Evolutionary conservation across 257 asterid species (phyloP).

Genomic region (Penstemon newberryi): DNA sequence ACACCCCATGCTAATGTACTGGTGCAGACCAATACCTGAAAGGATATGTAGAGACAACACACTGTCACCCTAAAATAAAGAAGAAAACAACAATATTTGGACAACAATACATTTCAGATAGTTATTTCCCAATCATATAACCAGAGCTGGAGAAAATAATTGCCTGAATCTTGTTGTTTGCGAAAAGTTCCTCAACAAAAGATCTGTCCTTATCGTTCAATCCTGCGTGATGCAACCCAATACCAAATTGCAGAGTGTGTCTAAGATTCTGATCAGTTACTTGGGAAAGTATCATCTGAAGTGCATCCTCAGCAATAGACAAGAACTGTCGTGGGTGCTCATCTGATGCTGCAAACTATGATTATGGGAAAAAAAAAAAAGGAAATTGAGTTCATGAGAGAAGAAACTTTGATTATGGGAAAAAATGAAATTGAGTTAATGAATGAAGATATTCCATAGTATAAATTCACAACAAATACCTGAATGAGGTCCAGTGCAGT

Average conservation of each 20-base stretch:
- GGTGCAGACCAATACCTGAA: slow-evolving; percentile 92
- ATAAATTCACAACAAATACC: slow-evolving; percentile 34
- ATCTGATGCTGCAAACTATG: slow-evolving; percentile 94
- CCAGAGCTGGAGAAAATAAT: slow-evolving; percentile 27
- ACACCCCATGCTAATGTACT: slow-evolving; percentile 99
- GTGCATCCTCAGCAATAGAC: slow-evolving; percentile 88
- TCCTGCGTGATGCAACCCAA: slow-evolving; percentile 98
- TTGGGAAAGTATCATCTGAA: slow-evolving; percentile 94
- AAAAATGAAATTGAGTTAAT: too few species aligned
- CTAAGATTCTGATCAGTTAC: slow-evolving; percentile 91
- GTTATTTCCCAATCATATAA: slow-evolving; percentile 23
- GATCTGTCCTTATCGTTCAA: slow-evolving; percentile 94
- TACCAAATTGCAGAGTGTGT: slow-evolving; percentile 96
- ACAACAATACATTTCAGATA: slow-evolving; percentile 17
- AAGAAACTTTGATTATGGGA: not conserved
- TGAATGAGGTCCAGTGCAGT: slow-evolving; percentile 98
- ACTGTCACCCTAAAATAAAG: slow-evolving; percentile 4
- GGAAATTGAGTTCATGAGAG: slow-evolving; percentile 23
- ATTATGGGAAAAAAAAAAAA: slow-evolving; percentile 24
- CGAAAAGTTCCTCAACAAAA: slow-evolving; percentile 95
- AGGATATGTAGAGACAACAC: slow-evolving; percentile 23
- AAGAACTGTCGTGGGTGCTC: slow-evolving; percentile 88
- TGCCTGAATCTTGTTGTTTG: slow-evolving; percentile 96
- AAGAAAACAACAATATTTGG: slow-evolving; percentile 20
- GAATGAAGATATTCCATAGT: too few species aligned